Base-by-base conservation (phyloP, 106 monocot genomes). In the Chionographis japonica region DNA sequence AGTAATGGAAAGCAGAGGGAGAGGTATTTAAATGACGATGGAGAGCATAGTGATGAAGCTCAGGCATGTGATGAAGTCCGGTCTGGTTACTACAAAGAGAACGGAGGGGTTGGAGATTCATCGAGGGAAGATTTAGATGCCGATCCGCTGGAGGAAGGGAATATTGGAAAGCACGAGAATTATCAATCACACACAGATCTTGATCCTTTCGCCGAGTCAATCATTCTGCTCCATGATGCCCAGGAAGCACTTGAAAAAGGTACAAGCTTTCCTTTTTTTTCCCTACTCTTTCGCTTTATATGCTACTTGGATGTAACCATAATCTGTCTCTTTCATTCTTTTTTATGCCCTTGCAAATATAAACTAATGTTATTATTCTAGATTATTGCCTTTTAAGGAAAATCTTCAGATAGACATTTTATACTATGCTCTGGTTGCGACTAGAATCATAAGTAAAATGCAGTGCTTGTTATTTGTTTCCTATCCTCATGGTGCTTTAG, bases 161-260 rank as follows among this genome's bases (percentile, higher is more conserved):
- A 52, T 49, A 55, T 39, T 17, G 58, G 62, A 12, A 74, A 80
- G 40, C 42, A 62, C 41, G 80, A 65, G 53, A 75, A 38, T 56
- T 65, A 15, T 40, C 36, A 55, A 12, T 37, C 59, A 14, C 54
- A 74, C 13, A 68, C 74, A 19, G 74, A 70, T 73, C 16, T 70
- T 57, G 91, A 92, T 78, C 84, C 84, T 37, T 83, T 85, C 60
- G 41, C 61, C 2, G 74, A 93, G 38, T 80, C 92, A 8, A 54
- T 92, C 51, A 41, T 37, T 62, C 53, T 78, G 60, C 90, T 99
- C n/a, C 81, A 88, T 38, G 85, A 67, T 39, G 68, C 83, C 53
- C 85, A 93, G 51, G 85, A 99, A 80, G 81, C 87, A 8, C 93
- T 99, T 50, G 98, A 90, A 69, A 81, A 68, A 73, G 98, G 98